Conservation (phyloP, 495 filamentous ascomycete species). For the Xylaria telfairii region DNA sequence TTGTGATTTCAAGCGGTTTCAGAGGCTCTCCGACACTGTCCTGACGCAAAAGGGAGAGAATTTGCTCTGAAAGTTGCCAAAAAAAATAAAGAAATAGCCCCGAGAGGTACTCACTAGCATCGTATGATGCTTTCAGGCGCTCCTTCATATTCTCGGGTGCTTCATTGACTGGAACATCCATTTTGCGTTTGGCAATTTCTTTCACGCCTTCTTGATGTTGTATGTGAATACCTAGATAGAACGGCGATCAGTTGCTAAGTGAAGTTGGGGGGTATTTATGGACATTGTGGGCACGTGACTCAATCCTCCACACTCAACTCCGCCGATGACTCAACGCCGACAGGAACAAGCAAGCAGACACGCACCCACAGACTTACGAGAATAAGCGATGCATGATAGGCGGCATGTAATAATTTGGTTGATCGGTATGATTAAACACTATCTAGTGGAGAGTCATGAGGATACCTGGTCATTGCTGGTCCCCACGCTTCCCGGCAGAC, state of each 20-base stretch:
- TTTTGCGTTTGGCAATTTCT: not conserved
- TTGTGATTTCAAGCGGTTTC: not conserved
- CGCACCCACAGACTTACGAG: not conserved
- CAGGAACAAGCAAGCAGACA: not conserved
- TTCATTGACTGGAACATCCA: not conserved
- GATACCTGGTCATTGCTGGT: not conserved
- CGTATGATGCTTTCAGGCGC: constrained; percentile 44
- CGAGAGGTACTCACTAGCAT: constrained; percentile 27
- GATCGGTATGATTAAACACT: not conserved
- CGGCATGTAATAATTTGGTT: not conserved
- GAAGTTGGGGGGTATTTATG: not conserved
- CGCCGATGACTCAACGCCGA: not conserved
- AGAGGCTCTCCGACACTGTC: not conserved
- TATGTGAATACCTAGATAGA: too few species aligned
- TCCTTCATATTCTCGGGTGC: constrained; percentile 36
- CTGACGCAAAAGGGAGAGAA: not conserved
- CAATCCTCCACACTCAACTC: not conserved
- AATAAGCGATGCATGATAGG: too few species aligned
- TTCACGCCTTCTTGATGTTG: too few species aligned
- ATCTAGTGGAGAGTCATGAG: not conserved
- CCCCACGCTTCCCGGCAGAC: too few species aligned
- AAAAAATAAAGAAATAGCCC: not conserved
- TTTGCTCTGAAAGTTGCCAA: not conserved
- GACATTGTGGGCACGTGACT: not conserved
- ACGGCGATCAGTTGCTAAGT: too few species aligned